Evolutionary conservation across 2,329 filamentous ascomycete genomes (phyloP), one percentile per base, ranked within the genome.

Genomic region (Botrytis byssoidea): DNA sequence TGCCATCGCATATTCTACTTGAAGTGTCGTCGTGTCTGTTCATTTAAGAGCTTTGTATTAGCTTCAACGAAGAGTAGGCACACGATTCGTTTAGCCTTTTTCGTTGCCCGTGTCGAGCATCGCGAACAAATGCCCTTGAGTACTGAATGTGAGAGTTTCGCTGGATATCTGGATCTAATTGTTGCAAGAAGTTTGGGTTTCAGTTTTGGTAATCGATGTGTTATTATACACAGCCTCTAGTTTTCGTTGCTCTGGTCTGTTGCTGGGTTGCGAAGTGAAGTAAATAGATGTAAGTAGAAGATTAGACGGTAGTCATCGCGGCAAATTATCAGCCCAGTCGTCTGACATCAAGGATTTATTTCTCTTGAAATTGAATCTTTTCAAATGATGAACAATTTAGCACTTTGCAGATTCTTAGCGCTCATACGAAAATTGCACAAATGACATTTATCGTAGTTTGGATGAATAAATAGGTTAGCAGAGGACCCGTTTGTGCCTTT

Each of bases 311-410:
- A 51, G 22, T 2, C 46, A 12, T 6, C 0, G 4, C 9, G 22
- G 8, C 20, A 25, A 48, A 48, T 4, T 4, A 12, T 51, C 3
- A n/a, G 46, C 4, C 22, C 22, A 25, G 10, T 51, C 22, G 1
- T 51, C 46, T 25, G 10, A 51, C 14, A 25, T 48, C 46, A 51
- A 51, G 22, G 25, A 12, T 14, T 9, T 22, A 48, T 10, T 25
- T 25, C 4, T 25, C 22, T 12, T 14, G 22, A 51, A 2, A 51
- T 51, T n/a, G 22, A n/a, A 51, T 51, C 22, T 51, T 22, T 4
- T 25, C 4, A 25, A 12, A 25, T 4, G 22, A 5, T 48, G 1
- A 0, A 51, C 5, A 14, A 14, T 2, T 51, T 4, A 5, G 1
- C 1, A 25, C 10, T 25, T 14, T 14, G 22, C 22, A 3, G 14